Evolutionary conservation across 768 basidiomycete species (phyloP).

Genomic region (Mycena galopus): DNA sequence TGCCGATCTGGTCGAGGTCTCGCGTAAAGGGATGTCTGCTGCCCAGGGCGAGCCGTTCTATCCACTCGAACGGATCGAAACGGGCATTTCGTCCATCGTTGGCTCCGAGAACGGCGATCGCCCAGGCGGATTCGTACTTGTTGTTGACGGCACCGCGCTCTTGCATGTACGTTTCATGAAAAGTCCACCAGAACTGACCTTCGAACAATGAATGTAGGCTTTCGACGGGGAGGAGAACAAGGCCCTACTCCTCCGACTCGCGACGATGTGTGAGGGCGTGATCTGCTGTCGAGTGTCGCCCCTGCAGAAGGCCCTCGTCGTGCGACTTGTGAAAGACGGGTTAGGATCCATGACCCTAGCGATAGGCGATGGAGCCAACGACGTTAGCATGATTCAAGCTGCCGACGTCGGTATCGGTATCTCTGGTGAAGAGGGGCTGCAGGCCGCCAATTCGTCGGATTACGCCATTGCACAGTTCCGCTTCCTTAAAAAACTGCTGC

Average conservation of each 20-base stretch:
- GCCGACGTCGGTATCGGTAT: constrained; percentile 99
- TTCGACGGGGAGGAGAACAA: constrained; percentile 81
- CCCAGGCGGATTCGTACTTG: constrained; percentile 94
- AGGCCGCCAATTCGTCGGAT: constrained; percentile 99
- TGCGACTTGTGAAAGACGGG: constrained; percentile 93
- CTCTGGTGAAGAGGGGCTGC: constrained; percentile 96
- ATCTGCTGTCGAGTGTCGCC: constrained; percentile 99
- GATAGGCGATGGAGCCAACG: constrained; percentile 98
- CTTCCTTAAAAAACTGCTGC: constrained; percentile 89
- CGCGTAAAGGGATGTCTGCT: constrained; percentile 62
- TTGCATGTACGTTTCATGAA: constrained; percentile 61
- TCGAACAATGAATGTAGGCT: constrained; percentile 57
- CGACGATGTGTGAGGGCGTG: constrained; percentile 92
- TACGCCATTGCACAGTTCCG: constrained; percentile 97
- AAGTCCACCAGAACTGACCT: background rate
- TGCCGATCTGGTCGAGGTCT: constrained; percentile 44
- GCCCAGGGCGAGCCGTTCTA: constrained; percentile 38
- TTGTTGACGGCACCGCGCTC: constrained; percentile 90
- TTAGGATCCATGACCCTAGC: constrained; percentile 94
- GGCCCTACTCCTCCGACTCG: constrained; percentile 81
- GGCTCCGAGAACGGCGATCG: constrained; percentile 89
- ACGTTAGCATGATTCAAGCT: constrained; percentile 99
- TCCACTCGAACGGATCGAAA: constrained; percentile 70
- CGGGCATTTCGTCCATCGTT: constrained; percentile 84
- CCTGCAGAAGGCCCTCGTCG: constrained; percentile 95